phyloP scores from a whole-genome alignment of 2,329 filamentous ascomycete genomes.

The Colletotrichum tofieldiae region DNA sequence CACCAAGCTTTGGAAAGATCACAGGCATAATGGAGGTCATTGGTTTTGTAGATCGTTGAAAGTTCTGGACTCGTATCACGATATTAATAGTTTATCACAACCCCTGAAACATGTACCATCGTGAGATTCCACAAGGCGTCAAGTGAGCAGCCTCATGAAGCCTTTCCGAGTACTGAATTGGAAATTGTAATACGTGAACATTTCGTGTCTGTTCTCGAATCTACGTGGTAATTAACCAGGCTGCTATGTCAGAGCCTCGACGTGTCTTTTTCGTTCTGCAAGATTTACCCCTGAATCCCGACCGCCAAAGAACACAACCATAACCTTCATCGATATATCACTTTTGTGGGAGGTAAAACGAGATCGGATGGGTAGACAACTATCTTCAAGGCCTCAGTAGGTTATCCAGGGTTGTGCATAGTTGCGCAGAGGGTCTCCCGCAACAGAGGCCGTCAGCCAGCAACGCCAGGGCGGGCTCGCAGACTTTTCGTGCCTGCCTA shows the following conservation, averaged over 20 bases:
- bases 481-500: not conserved
- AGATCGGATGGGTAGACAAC: not conserved
- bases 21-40: conserved; percentile 24
- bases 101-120: not conserved
- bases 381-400: not conserved
- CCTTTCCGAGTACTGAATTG: not conserved
- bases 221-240: rapidly evolving
- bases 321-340: not conserved
- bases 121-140: not conserved
- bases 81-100: conserved; percentile 31
- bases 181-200: not conserved
- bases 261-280: not conserved
- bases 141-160: not conserved
- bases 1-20: conserved; percentile 35
- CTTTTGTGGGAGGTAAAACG: not conserved
- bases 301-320: not conserved
- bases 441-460: not conserved
- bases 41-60: conserved; percentile 39
- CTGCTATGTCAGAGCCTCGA: not conserved
- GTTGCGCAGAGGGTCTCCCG: not conserved
- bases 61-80: conserved; percentile 16
- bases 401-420: rapidly evolving
- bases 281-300: not conserved
- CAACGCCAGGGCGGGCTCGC: not conserved
- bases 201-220: not conserved